A percentile compares a stretch with the other conserved stretches of the same genome.
Conservation (phyloP, 148 eudicot genomes). For the Mesembryanthemum crystallinum region DNA sequence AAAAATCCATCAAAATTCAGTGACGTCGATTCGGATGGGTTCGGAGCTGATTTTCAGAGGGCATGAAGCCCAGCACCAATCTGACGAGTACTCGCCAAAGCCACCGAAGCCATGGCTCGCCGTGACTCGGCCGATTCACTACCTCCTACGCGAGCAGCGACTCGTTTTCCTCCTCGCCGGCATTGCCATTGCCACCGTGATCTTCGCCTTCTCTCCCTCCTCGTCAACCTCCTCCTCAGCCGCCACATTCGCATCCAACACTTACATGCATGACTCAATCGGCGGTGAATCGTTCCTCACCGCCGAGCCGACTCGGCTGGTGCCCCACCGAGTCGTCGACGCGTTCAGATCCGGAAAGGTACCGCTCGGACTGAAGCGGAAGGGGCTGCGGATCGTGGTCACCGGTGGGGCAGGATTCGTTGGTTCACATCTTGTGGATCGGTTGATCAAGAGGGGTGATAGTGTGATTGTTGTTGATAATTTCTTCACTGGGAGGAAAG, state of each 20-base stretch:
- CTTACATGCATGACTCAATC: conserved; percentile 17
- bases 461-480: conserved; percentile 95
- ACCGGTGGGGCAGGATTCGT: conserved; percentile 96
- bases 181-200: conserved; percentile 55
- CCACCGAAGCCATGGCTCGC: conserved; percentile 60
- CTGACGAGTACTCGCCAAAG: conserved; percentile 63
- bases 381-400: conserved; percentile 81
- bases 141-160: conserved; percentile 75
- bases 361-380: conserved; percentile 69
- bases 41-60: conserved; percentile 66
- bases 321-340: conserved; percentile 13
- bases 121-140: conserved; percentile 56
- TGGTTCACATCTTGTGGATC: conserved; percentile 89
- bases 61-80: conserved; percentile 42
- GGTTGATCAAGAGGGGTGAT: conserved; percentile 74
- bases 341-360: conserved; percentile 63
- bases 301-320: conserved; percentile 30
- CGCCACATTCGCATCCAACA: conserved; percentile 1
- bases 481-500: conserved; percentile 88
- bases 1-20: not conserved
- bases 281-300: conserved; percentile 30
- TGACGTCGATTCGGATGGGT: conserved; percentile 31
- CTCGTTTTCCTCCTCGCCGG: conserved; percentile 73
- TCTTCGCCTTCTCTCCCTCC: conserved; percentile 55
- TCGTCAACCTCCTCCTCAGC: conserved; percentile 12